A percentile compares a stretch with the other conserved stretches of the same genome.
phyloP scores from a whole-genome alignment of 176 grass and related monocot species.

The barley (Hordeum vulgare) region MorexV3_pseudomolecules_assembly NC_058523.1:415864863-415865362 shows the following conservation, averaged over 20 bases:
- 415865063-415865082: constrained; percentile 62
- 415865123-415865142: constrained; percentile 65
- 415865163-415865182: constrained; percentile 22
- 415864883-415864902: constrained; percentile 29
- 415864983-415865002: constrained; percentile 56
- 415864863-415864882: constrained; percentile 46
- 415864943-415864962: constrained; percentile 49
- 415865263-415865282: constrained; percentile 55
- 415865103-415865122: constrained; percentile 39
- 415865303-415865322: background rate
- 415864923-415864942: constrained; percentile 33
- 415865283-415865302: constrained; percentile 49
- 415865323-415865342: background rate
- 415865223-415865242: constrained; percentile 69
- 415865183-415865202: constrained; percentile 62
- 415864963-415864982: constrained; percentile 29
- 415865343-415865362: background rate
- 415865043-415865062: background rate
- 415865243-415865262: constrained; percentile 60
- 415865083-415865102: constrained; percentile 52
- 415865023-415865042: constrained; percentile 30
- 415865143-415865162: constrained; percentile 33
- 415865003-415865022: constrained; percentile 67
- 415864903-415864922: constrained; percentile 16
- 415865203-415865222: constrained; percentile 44